phyloP scores from a whole-genome alignment of 1,139 yeast genomes.

The Geotrichum aggregatum region DNA sequence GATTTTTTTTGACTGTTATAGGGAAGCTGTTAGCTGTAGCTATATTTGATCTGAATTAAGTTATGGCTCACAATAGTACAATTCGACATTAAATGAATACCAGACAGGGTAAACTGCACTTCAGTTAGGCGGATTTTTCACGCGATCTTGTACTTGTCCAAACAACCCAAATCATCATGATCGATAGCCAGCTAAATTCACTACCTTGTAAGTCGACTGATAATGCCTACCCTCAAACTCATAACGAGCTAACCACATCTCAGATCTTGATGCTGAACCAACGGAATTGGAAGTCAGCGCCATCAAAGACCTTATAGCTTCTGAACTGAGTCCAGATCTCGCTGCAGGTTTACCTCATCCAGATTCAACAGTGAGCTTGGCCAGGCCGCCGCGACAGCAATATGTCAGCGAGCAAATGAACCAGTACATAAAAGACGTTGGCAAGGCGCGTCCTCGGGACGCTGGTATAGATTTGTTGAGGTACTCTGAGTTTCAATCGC shows the following conservation, averaged over 20 bases:
- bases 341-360: slow-evolving; percentile 15
- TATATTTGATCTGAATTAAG: too few relatives aligned
- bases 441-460: neutral
- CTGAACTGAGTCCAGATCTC: slow-evolving; percentile 19
- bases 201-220: slow-evolving; percentile 13
- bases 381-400: neutral
- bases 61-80: too few relatives aligned
- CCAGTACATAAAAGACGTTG: slow-evolving; percentile 1
- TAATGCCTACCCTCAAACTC: neutral
- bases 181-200: slow-evolving; percentile 17
- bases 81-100: too few relatives aligned
- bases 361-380: neutral
- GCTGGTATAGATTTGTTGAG: slow-evolving; percentile 36
- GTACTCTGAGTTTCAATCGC: slow-evolving; percentile 26
- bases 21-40: too few relatives aligned
- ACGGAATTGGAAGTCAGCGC: slow-evolving; percentile 24
- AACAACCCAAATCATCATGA: slow-evolving; percentile 1
- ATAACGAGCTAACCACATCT: neutral
- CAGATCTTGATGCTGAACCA: slow-evolving; percentile 28
- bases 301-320: slow-evolving; percentile 24
- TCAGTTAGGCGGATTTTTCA: too few relatives aligned
- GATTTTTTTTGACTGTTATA: too few relatives aligned
- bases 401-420: neutral
- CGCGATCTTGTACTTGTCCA: too few relatives aligned
- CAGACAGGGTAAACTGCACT: too few relatives aligned